phyloP scores from a whole-genome alignment of 2,329 filamentous ascomycete species.

The Chaetothyriales sp. region DNA sequence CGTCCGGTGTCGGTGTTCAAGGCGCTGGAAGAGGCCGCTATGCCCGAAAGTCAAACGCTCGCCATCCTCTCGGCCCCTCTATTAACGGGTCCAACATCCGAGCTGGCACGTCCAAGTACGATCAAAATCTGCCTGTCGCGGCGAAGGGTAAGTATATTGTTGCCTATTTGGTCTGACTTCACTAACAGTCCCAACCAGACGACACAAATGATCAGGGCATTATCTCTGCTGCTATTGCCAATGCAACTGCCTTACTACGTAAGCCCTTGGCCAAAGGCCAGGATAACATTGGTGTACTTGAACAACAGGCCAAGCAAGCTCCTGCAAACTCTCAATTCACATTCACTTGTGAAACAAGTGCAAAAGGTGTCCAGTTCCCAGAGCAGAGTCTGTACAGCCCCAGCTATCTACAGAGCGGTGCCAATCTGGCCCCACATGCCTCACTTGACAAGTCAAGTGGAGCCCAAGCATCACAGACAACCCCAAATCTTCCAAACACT shows the following conservation, averaged over 20 bases:
- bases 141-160: slow-evolving; percentile 11
- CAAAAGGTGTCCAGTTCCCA: slow-evolving; percentile 64
- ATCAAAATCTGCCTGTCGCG: slow-evolving; percentile 12
- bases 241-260: slow-evolving; percentile 53
- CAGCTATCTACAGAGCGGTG: slow-evolving; percentile 13
- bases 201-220: slow-evolving; percentile 52
- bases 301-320: slow-evolving; percentile 51
- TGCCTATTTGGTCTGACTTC: neutral
- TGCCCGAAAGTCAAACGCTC: slow-evolving; percentile 37
- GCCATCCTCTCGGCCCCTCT: slow-evolving; percentile 19
- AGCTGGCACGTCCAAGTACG: slow-evolving; percentile 14
- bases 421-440: slow-evolving; percentile 17
- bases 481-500: slow-evolving; percentile 30
- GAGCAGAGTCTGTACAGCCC: slow-evolving; percentile 34
- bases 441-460: slow-evolving; percentile 28
- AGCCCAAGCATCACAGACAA: slow-evolving; percentile 42
- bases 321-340: slow-evolving; percentile 81
- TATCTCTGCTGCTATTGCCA: slow-evolving; percentile 83
- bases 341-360: slow-evolving; percentile 86
- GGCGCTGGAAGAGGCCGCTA: slow-evolving; percentile 74
- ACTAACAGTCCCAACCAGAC: slow-evolving; percentile 26
- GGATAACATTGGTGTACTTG: slow-evolving; percentile 64
- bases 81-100: slow-evolving; percentile 18
- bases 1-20: slow-evolving; percentile 49
- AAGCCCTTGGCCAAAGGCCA: slow-evolving; percentile 46